phyloP scores from a whole-genome alignment of 495 filamentous ascomycete species.

The Hyphodiscus hymeniophilus region DNA sequence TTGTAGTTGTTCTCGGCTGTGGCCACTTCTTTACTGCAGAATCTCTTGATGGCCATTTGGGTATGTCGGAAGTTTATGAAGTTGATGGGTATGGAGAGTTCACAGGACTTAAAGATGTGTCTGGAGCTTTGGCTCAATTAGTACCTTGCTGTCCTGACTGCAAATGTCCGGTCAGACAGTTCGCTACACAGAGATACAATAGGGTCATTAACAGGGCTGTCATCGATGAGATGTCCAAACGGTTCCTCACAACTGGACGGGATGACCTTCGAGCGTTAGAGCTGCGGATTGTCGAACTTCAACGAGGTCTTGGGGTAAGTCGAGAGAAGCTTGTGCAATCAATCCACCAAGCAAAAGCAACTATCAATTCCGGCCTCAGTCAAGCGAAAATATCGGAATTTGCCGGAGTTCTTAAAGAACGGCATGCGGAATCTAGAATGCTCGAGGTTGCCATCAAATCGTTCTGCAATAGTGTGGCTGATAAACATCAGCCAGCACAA shows the following conservation, averaged over 20 bases:
- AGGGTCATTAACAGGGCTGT: constrained; percentile 25
- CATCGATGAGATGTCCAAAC: constrained; percentile 26
- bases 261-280: constrained; percentile 16
- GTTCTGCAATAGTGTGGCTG: constrained; percentile 13
- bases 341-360: constrained; percentile 2
- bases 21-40: constrained; percentile 55
- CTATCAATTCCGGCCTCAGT: not conserved
- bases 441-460: constrained; percentile 9
- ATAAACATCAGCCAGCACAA: constrained; percentile 21
- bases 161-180: constrained; percentile 22
- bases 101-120: constrained; percentile 18
- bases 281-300: constrained; percentile 5
- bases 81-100: constrained; percentile 15
- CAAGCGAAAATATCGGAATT: constrained; percentile 2
- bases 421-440: constrained; percentile 2
- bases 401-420: constrained; percentile 9
- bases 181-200: constrained; percentile 25
- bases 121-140: constrained; percentile 4
- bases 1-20: constrained; percentile 55
- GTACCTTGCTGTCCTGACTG: constrained; percentile 24
- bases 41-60: constrained; percentile 57
- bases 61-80: constrained; percentile 33
- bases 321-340: constrained; percentile 6
- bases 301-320: constrained; percentile 6
- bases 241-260: constrained; percentile 18